Evolutionary conservation across 345 rosid species (phyloP).

Genomic region (Citrus maxima): DNA sequence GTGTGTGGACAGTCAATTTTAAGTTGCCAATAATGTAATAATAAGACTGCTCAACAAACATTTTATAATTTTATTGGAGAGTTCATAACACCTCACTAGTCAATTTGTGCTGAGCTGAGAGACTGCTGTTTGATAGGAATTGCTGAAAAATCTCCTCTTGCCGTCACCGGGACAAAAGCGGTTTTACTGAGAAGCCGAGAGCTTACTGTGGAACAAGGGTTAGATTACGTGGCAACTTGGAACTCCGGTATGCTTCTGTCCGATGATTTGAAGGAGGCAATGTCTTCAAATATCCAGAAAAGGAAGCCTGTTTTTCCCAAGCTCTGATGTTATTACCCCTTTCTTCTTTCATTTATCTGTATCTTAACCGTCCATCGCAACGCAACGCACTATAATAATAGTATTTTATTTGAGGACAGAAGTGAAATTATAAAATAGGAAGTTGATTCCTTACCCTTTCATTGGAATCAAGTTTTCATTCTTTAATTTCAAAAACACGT

Average conservation of each 20-base stretch:
- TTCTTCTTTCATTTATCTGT: too few relatives aligned
- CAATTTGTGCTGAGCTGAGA: not conserved
- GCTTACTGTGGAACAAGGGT: conserved; percentile 69
- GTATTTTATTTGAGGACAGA: too few relatives aligned
- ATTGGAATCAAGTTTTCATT: too few relatives aligned
- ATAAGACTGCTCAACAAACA: not conserved
- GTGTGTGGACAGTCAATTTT: too few relatives aligned
- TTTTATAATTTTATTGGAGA: not conserved
- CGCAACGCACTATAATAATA: too few relatives aligned
- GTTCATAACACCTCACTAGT: not conserved
- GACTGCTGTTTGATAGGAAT: conserved; percentile 40
- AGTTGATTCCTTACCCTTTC: too few relatives aligned
- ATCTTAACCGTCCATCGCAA: too few relatives aligned
- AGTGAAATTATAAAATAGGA: too few relatives aligned
- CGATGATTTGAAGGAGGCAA: conserved; percentile 59
- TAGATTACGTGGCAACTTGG: conserved; percentile 88
- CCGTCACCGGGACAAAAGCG: conserved; percentile 74
- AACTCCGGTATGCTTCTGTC: conserved; percentile 77
- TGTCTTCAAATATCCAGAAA: conserved; percentile 51
- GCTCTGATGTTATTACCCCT: conserved; percentile 34
- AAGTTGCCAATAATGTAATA: too few relatives aligned
- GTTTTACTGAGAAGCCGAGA: conserved; percentile 69
- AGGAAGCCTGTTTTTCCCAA: conserved; percentile 61
- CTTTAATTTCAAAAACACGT: fast-evolving
- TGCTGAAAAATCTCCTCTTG: conserved; percentile 74